Conservation (phyloP, 2,329 filamentous ascomycete species). For the Claviceps lovelessii region DNA sequence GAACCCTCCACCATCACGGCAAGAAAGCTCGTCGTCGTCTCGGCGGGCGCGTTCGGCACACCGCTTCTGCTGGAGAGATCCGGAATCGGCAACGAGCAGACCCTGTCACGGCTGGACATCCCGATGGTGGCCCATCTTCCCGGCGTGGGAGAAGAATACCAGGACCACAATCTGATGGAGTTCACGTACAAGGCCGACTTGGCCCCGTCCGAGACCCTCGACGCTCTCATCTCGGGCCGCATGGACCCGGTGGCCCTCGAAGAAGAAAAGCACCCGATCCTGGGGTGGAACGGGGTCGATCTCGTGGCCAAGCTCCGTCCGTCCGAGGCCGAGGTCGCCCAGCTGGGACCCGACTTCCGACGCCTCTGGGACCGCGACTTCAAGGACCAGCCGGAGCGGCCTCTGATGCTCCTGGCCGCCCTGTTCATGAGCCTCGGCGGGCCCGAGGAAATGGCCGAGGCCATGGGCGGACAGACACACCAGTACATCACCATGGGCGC, state of each 20-base stretch:
- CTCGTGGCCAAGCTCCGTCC: slow-evolving; percentile 42
- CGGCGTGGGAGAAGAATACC: slow-evolving; percentile 38
- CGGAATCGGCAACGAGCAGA: slow-evolving; percentile 38
- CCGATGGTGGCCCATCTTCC: slow-evolving; percentile 31
- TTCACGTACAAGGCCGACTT: slow-evolving; percentile 32
- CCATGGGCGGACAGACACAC: slow-evolving; percentile 1
- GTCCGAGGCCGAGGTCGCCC: slow-evolving; percentile 33
- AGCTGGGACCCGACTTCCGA: slow-evolving; percentile 38
- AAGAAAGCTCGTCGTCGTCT: slow-evolving; percentile 17
- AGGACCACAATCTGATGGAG: slow-evolving; percentile 40
- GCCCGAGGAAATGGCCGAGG: background rate
- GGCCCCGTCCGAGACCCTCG: slow-evolving; percentile 24
- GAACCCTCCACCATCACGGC: slow-evolving; percentile 12
- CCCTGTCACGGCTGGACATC: slow-evolving; percentile 34
- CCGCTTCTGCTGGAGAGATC: slow-evolving; percentile 47
- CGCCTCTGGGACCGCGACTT: slow-evolving; percentile 43
- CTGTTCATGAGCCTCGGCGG: slow-evolving; percentile 15
- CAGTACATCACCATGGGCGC: slow-evolving; percentile 38
- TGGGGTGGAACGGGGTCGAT: slow-evolving; percentile 46
- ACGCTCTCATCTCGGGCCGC: slow-evolving; percentile 35
- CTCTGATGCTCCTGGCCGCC: slow-evolving; percentile 29
- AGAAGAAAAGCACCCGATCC: slow-evolving; percentile 30
- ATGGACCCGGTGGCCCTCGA: slow-evolving; percentile 21
- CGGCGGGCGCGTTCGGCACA: slow-evolving; percentile 36
- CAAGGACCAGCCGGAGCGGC: slow-evolving; percentile 25